Evolutionary conservation across 225 moss, liverwort and hornwort species (phyloP).

Genomic region (Thuidium tamariscinum): DNA sequence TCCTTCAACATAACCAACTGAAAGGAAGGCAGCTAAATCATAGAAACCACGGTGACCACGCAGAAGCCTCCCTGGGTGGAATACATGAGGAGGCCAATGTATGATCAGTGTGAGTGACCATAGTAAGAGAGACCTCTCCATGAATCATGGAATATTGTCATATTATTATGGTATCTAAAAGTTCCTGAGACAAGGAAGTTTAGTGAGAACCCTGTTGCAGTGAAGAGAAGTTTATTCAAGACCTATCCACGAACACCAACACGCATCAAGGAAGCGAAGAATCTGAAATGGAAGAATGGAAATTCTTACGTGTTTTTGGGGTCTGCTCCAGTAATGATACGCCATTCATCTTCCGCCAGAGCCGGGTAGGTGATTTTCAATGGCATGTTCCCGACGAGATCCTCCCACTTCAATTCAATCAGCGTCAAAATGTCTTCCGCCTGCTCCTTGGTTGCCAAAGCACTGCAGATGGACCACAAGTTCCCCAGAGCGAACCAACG

Average conservation of each 20-base stretch:
- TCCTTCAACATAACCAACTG: neutral
- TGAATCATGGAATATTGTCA: neutral
- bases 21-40: neutral
- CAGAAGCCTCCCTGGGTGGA: neutral
- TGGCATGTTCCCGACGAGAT: conserved; percentile 80
- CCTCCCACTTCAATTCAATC: conserved; percentile 71
- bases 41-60: neutral
- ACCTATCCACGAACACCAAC: neutral
- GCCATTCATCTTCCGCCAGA: conserved; percentile 67
- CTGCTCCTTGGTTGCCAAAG: conserved; percentile 63
- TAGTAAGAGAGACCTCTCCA: neutral
- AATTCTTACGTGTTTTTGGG: conserved; percentile 77
- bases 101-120: neutral
- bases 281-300: neutral
- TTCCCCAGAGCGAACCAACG: conserved; percentile 77
- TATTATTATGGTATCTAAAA: neutral
- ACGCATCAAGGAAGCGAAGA: neutral
- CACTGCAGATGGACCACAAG: conserved; percentile 64
- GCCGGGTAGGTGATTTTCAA: conserved; percentile 72
- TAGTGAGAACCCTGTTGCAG: too few relatives aligned
- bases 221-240: neutral
- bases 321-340: conserved; percentile 77
- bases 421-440: conserved; percentile 54
- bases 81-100: neutral
- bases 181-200: neutral